phyloP scores from a whole-genome alignment of 495 filamentous ascomycete species.

The Penicillium tannophilum region DNA sequence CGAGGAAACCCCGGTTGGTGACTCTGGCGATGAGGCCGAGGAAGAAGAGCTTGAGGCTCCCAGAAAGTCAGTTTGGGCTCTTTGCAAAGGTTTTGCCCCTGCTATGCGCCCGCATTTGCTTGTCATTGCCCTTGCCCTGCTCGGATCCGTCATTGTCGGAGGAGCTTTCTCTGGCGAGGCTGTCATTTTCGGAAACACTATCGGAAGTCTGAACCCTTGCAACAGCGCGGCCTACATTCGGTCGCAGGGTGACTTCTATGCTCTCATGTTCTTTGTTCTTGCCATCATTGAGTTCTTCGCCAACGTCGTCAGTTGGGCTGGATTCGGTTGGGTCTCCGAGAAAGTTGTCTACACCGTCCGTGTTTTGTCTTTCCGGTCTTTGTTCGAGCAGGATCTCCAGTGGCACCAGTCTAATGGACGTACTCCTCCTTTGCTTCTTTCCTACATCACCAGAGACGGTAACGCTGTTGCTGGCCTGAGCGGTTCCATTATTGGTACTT shows the following conservation, averaged over 20 bases:
- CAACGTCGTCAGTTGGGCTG: constrained; percentile 51
- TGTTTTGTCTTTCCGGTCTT: constrained; percentile 51
- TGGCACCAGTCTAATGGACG: constrained; percentile 56
- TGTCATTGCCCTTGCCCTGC: constrained; percentile 37
- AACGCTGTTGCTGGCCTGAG: constrained; percentile 51
- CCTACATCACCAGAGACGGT: constrained; percentile 53
- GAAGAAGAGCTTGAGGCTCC: constrained; percentile 35
- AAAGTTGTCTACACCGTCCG: constrained; percentile 53
- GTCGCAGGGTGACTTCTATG: constrained; percentile 49
- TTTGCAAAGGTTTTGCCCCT: constrained; percentile 35
- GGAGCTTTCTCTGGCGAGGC: constrained; percentile 52
- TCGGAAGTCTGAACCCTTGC: constrained; percentile 50
- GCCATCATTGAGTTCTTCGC: constrained; percentile 55
- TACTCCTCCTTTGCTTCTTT: constrained; percentile 47
- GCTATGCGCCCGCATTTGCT: constrained; percentile 41
- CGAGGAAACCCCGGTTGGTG: constrained; percentile 16
- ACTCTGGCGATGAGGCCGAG: constrained; percentile 14
- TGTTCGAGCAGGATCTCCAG: constrained; percentile 55
- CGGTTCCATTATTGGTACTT: constrained; percentile 45
- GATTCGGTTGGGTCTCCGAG: constrained; percentile 55
- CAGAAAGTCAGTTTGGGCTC: constrained; percentile 34
- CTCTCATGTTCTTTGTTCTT: constrained; percentile 58
- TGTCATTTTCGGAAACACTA: constrained; percentile 55
- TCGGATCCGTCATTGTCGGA: constrained; percentile 47
- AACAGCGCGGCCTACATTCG: constrained; percentile 37